Conservation (phyloP, 1,139 yeast species). For the Protomyces arabidopsidicola region DNA sequence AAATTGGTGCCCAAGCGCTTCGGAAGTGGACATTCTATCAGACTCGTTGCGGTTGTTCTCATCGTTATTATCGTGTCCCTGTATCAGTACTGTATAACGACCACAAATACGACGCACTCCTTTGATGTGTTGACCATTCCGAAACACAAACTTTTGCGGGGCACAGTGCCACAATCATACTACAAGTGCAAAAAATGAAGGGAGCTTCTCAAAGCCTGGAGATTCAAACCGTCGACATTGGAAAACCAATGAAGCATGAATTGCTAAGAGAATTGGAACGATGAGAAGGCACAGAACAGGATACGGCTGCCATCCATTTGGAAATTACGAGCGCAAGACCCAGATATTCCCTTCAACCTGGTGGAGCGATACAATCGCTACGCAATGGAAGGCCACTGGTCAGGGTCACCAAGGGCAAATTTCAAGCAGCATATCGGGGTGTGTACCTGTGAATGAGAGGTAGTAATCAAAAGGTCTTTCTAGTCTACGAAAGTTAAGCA, state of each 20-base stretch:
- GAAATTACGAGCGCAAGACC: background rate
- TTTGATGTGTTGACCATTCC: background rate
- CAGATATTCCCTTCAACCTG: background rate
- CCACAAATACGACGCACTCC: constrained; percentile 11
- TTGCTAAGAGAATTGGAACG: background rate
- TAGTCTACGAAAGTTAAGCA: background rate
- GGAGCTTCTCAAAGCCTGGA: background rate
- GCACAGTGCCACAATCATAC: no score
- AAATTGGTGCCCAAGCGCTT: no score
- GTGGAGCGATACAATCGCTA: background rate
- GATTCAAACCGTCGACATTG: background rate
- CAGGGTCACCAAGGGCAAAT: constrained; percentile 6
- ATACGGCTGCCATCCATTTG: no score
- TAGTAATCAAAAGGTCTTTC: background rate
- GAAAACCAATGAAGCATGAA: background rate
- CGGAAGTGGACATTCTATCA: no score
- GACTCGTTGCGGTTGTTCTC: no score
- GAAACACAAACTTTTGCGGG: no score
- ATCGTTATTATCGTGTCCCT: constrained; percentile 26
- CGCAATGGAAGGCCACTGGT: constrained; percentile 6
- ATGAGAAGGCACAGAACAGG: background rate
- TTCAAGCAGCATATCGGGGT: background rate
- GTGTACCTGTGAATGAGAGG: background rate
- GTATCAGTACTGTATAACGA: constrained; percentile 24
- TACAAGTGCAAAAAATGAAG: background rate